phyloP scores from a whole-genome alignment of 331 rosid species.

The Pyracantha coccinea region DNA sequence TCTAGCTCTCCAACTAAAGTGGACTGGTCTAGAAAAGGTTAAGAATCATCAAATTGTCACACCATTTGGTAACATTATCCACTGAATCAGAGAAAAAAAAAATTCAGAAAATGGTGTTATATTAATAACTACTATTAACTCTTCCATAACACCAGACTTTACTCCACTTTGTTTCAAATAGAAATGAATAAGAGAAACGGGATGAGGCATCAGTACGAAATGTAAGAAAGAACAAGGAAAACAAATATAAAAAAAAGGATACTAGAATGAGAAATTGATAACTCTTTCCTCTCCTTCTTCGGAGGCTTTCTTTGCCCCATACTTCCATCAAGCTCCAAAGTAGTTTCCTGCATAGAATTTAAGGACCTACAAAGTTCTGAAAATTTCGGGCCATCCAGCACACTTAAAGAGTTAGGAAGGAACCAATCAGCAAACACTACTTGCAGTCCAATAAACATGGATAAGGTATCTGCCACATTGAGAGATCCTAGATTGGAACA shows the following conservation, averaged over 20 bases:
- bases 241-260: constrained; percentile 37
- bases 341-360: constrained; percentile 35
- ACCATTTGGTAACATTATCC: constrained; percentile 13
- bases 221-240: background rate
- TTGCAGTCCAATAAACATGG: background rate
- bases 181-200: background rate
- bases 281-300: constrained; percentile 75
- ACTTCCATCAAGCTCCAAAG: constrained; percentile 45
- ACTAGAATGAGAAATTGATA: constrained; percentile 47
- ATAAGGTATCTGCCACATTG: background rate
- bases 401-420: constrained; percentile 9
- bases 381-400: constrained; percentile 14
- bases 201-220: background rate
- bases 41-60: constrained; percentile 28
- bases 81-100: background rate
- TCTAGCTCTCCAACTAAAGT: constrained; percentile 37
- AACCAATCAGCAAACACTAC: background rate
- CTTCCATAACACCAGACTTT: background rate
- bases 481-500: background rate
- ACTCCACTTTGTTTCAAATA: background rate
- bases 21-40: constrained; percentile 50
- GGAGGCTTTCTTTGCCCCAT: constrained; percentile 51
- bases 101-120: background rate
- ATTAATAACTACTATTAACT: background rate
- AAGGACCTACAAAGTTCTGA: constrained; percentile 79